Evolutionary conservation across 805 yeast genomes (phyloP).

Genomic region (Priceomyces carsonii): DNA sequence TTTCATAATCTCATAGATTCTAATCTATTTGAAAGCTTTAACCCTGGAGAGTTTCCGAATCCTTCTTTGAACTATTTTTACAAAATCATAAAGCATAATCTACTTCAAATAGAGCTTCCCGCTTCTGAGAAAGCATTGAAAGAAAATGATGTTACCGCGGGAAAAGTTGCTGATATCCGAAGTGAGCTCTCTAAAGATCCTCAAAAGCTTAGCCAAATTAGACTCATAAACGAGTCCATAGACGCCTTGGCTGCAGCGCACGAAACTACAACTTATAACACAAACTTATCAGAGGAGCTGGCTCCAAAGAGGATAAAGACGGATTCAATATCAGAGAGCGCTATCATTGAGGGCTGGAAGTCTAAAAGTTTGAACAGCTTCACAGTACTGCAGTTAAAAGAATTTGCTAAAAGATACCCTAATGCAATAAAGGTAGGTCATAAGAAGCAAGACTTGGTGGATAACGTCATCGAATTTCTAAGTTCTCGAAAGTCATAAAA

Average conservation of each 20-base stretch:
- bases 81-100: slow-evolving; percentile 60
- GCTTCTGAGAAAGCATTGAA: slow-evolving; percentile 13
- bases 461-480: slow-evolving; percentile 37
- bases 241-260: no score
- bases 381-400: slow-evolving; percentile 43
- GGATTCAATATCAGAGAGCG: slow-evolving; percentile 27
- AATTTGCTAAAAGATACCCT: slow-evolving; percentile 37
- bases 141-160: slow-evolving; percentile 21
- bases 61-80: slow-evolving; percentile 71
- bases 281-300: no score
- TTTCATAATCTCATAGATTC: slow-evolving; percentile 32
- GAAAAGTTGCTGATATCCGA: slow-evolving; percentile 14
- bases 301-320: neutral
- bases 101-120: slow-evolving; percentile 48
- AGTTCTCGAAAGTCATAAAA: no score
- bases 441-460: slow-evolving; percentile 45
- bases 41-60: slow-evolving; percentile 59
- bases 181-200: no score
- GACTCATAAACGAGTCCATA: no score
- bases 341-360: slow-evolving; percentile 45
- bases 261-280: no score
- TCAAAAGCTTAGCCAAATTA: no score
- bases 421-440: slow-evolving; percentile 34
- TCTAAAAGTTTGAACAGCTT: slow-evolving; percentile 31
- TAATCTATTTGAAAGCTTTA: slow-evolving; percentile 48